A percentile compares a stretch with the other conserved stretches of the same genome.
These are phyloP conservation scores for Cucumis hystrix DNA, from an alignment of 306 rosid species.

Conservation along the genomic window DNA sequence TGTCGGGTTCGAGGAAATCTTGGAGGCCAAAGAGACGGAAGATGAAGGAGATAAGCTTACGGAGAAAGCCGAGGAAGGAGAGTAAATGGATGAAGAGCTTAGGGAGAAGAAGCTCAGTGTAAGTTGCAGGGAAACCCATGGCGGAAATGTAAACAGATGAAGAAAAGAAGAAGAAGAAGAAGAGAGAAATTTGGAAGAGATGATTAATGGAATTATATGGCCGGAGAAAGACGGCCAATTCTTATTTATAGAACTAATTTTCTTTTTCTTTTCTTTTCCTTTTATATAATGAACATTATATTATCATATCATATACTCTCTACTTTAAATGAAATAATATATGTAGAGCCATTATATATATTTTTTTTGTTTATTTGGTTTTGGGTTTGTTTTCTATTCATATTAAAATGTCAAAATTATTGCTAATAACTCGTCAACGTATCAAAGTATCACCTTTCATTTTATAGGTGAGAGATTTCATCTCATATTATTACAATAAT, in stretches of 20 bases:
- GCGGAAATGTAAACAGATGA: no score
- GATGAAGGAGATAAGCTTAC: slow-evolving; percentile 28
- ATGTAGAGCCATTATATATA: no score
- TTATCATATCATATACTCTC: no score
- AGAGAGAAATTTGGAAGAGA: background rate
- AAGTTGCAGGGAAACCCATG: slow-evolving; percentile 79
- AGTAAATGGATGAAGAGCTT: slow-evolving; percentile 44
- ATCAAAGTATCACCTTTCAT: no score
- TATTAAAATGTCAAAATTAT: no score
- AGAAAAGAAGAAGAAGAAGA: background rate
- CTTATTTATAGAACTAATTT: background rate
- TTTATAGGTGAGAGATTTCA: no score
- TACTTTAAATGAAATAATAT: no score
- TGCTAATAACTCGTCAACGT: no score
- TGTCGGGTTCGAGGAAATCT: slow-evolving; percentile 52
- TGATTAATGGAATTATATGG: background rate
- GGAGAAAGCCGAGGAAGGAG: slow-evolving; percentile 35
- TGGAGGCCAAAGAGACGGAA: slow-evolving; percentile 38
- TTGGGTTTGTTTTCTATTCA: no score
- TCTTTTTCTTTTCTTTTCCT: background rate
- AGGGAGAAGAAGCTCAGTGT: slow-evolving; percentile 50
- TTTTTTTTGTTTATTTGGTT: no score
- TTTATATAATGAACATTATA: no score
- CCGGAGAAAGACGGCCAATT: background rate
- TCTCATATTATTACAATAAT: no score